phyloP scores from a whole-genome alignment of 805 yeast species.

The Wickerhamiella sorbophila region DNA sequence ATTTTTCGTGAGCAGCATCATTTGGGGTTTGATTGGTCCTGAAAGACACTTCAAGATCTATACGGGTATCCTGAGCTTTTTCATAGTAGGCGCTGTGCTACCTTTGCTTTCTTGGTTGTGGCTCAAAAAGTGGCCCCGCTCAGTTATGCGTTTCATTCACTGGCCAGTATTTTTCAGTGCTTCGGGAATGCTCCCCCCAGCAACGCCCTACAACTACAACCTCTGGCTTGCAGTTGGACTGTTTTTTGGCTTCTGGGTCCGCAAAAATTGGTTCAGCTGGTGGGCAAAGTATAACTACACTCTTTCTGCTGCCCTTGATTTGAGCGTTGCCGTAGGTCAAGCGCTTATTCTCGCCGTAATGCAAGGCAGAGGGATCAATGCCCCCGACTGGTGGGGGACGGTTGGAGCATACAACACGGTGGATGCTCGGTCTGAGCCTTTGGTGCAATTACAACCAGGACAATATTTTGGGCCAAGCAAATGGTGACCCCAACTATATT shows the following conservation, averaged over 20 bases:
- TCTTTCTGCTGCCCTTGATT: constrained; percentile 48
- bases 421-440: constrained; percentile 23
- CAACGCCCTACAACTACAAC: constrained; percentile 53
- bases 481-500: constrained; percentile 26
- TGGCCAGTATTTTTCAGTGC: constrained; percentile 56
- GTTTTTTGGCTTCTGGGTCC: constrained; percentile 42
- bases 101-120: constrained; percentile 30
- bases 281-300: constrained; percentile 67
- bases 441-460: constrained; percentile 26
- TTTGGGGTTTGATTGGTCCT: constrained; percentile 59
- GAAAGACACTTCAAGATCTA: constrained; percentile 43
- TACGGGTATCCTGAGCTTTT: constrained; percentile 42
- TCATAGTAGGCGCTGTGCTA: constrained; percentile 40
- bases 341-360: constrained; percentile 41
- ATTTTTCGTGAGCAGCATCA: constrained; percentile 41
- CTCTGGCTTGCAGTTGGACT: constrained; percentile 42
- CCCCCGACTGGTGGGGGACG: constrained; percentile 58
- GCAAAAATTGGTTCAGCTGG: constrained; percentile 45
- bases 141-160: constrained; percentile 35
- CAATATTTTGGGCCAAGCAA: constrained; percentile 34
- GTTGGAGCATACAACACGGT: constrained; percentile 30
- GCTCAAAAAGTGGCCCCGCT: constrained; percentile 28
- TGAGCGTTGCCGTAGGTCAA: constrained; percentile 53
- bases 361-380: constrained; percentile 29
- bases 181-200: constrained; percentile 57